Conservation (phyloP, 176 grass and related monocot species). For the Pontederia crassipes region DNA sequence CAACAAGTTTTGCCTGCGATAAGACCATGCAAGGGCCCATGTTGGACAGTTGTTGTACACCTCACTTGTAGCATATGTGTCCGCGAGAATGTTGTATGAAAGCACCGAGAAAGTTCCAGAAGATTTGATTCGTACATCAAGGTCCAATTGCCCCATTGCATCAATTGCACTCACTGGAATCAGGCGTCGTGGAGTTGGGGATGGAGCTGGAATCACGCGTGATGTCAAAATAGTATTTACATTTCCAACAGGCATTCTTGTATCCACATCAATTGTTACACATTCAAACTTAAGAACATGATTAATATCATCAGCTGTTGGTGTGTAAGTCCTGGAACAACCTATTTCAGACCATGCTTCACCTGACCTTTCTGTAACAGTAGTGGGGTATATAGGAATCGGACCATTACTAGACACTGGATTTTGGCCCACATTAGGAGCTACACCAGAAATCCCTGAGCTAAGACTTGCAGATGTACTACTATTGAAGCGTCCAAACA, state of each 20-base stretch:
- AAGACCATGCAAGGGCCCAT: slow-evolving; percentile 96
- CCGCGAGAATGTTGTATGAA: slow-evolving; percentile 99
- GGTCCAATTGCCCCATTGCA: slow-evolving; percentile 60
- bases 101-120: slow-evolving; percentile 83
- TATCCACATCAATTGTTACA: slow-evolving; percentile 59
- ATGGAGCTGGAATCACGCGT: slow-evolving; percentile 87
- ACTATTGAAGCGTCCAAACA: slow-evolving; percentile 74
- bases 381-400: slow-evolving; percentile 2
- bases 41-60: slow-evolving; percentile 91
- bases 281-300: slow-evolving; percentile 96
- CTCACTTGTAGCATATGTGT: slow-evolving; percentile 82
- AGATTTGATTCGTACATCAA: slow-evolving; percentile 51
- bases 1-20: slow-evolving; percentile 95
- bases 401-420: slow-evolving; percentile 36
- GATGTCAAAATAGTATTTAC: slow-evolving; percentile 84
- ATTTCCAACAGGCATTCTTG: slow-evolving; percentile 42
- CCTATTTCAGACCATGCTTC: slow-evolving; percentile 94
- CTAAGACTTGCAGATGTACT: slow-evolving; percentile 38
- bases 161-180: slow-evolving; percentile 70
- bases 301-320: slow-evolving; percentile 86
- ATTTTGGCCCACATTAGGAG: slow-evolving; percentile 50
- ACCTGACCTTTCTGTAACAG: slow-evolving; percentile 66
- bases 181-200: slow-evolving; percentile 83
- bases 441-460: slow-evolving; percentile 30
- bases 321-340: slow-evolving; percentile 65